Conservation (phyloP, 2,329 filamentous ascomycete genomes). For the Didymella sp. region DNA sequence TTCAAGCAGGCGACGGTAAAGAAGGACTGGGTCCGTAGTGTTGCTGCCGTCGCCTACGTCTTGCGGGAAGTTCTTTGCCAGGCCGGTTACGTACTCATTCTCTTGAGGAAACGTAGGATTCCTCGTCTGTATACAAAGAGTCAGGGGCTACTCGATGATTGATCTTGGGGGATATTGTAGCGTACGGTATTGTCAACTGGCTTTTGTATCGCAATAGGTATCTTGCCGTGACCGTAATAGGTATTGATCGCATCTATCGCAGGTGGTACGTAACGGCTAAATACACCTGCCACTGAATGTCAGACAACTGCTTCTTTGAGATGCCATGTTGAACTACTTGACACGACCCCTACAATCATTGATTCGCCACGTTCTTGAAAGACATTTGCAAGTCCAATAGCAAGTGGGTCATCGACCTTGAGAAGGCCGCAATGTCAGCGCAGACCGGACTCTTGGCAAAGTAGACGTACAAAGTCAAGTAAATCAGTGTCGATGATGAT, state of each 20-base stretch:
- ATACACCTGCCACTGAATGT: background rate
- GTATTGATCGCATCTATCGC: slow-evolving; percentile 10
- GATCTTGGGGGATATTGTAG: no score
- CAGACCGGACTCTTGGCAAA: background rate
- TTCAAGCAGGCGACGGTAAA: slow-evolving; percentile 4
- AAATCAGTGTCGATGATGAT: slow-evolving; percentile 11
- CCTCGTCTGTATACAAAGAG: background rate
- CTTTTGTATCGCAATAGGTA: slow-evolving; percentile 12
- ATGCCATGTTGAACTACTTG: background rate
- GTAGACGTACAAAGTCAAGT: slow-evolving; percentile 4
- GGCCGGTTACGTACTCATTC: slow-evolving; percentile 6
- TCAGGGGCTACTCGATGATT: background rate
- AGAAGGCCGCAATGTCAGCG: background rate
- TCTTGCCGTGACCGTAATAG: slow-evolving; percentile 1
- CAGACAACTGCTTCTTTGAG: background rate
- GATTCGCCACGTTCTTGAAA: background rate
- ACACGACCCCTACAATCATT: background rate
- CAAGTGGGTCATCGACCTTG: slow-evolving; percentile 7
- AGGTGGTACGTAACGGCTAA: slow-evolving; percentile 6
- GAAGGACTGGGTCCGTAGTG: background rate
- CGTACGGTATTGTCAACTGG: slow-evolving; percentile 9
- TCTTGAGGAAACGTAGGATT: slow-evolving; percentile 7
- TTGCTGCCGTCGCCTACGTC: slow-evolving; percentile 7
- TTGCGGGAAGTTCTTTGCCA: background rate
- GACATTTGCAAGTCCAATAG: slow-evolving; percentile 7